Conservation (phyloP, 805 yeast species). For the Schwanniomyces vanrijiae region DNA sequence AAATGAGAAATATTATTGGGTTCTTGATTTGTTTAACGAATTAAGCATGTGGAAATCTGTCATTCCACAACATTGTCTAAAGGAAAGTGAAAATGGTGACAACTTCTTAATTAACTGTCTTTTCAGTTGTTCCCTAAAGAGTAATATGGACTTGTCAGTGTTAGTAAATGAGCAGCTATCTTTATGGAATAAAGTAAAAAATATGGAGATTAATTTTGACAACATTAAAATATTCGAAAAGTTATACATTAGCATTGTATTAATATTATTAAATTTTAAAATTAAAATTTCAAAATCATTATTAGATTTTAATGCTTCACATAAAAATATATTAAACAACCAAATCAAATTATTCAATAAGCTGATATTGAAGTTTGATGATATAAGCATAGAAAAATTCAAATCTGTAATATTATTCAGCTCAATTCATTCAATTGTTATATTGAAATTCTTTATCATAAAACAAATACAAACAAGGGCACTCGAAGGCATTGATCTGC, state of each 20-base stretch:
- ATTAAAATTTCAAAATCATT: conserved; percentile 13
- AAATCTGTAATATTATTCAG: conserved; percentile 23
- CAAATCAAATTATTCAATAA: conserved; percentile 33
- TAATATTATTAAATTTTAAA: conserved; percentile 24
- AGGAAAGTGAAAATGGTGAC: conserved; percentile 10
- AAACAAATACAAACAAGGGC: conserved; percentile 13
- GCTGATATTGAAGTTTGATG: conserved; percentile 19
- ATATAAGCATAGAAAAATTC: conserved; percentile 5
- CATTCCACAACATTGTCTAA: conserved; percentile 33
- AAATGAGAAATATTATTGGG: conserved; percentile 36
- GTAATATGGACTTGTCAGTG: conserved; percentile 4
- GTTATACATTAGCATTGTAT: conserved; percentile 28
- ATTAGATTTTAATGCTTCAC: conserved; percentile 8
- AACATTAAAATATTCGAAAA: conserved; percentile 24
- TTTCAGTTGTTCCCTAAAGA: conserved; percentile 25
- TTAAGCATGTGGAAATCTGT: conserved; percentile 35
- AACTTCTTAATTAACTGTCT: conserved; percentile 30
- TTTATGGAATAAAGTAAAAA: conserved; percentile 20
- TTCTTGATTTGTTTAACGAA: conserved; percentile 42
- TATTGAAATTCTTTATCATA: conserved; percentile 27
- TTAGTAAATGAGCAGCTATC: conserved; percentile 21
- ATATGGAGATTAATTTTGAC: conserved; percentile 8
- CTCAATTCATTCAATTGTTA: conserved; percentile 29
- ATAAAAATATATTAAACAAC: conserved; percentile 22
- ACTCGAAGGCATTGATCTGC: neutral